Conservation (phyloP, 768 basidiomycete species). For the Collybia sordida region DNA sequence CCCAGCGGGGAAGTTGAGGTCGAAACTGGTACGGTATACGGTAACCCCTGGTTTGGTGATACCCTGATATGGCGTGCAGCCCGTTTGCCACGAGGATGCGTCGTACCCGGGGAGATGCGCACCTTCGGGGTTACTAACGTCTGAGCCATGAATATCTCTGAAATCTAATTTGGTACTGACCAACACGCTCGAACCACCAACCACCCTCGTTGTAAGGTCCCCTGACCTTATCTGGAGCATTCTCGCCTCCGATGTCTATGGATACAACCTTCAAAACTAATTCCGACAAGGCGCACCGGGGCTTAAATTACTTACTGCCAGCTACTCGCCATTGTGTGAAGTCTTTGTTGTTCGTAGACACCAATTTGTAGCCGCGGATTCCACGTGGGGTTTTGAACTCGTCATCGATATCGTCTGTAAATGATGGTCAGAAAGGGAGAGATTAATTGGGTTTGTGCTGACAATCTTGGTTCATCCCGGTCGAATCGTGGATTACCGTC, state of each 20-base stretch:
- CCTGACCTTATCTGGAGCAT: constrained; percentile 54
- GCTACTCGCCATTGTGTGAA: constrained; percentile 38
- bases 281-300: too few relatives aligned
- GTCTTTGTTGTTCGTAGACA: constrained; percentile 29
- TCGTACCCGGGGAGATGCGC: constrained; percentile 64
- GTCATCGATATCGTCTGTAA: constrained; percentile 31
- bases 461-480: constrained; percentile 38
- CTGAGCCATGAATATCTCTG: too few relatives aligned
- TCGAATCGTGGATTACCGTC: constrained; percentile 34
- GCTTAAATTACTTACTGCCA: constrained; percentile 28
- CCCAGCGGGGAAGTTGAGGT: constrained; percentile 47
- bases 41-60: constrained; percentile 52
- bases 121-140: constrained; percentile 23
- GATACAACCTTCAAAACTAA: background rate
- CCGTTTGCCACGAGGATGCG: constrained; percentile 48
- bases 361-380: constrained; percentile 59
- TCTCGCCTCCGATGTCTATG: constrained; percentile 35
- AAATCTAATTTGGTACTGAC: constrained; percentile 23
- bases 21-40: constrained; percentile 63
- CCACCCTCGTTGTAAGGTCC: constrained; percentile 63
- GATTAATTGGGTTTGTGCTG: constrained; percentile 1
- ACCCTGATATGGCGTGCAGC: constrained; percentile 43
- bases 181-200: constrained; percentile 49
- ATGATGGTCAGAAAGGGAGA: background rate
- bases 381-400: constrained; percentile 64